phyloP scores from a whole-genome alignment of 352 stramenopile species.

The Phytophthora hybrid region DNA sequence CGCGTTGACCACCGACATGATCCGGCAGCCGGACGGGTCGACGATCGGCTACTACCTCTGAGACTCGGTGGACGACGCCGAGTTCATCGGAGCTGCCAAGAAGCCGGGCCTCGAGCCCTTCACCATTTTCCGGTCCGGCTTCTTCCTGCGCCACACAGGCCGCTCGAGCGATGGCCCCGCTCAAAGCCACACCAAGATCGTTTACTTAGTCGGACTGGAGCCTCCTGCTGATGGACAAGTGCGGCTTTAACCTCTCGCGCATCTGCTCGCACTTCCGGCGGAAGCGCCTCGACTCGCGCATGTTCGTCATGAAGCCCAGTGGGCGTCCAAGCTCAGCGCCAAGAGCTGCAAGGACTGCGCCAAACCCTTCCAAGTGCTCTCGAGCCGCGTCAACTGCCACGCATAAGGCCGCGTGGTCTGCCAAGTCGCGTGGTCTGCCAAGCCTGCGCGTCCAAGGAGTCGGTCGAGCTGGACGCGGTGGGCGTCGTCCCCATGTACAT shows the following conservation, averaged over 20 bases:
- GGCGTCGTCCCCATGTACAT: conserved; percentile 53
- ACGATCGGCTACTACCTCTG: too few species aligned
- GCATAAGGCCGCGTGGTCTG: conserved; percentile 49
- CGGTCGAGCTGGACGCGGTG: conserved; percentile 47
- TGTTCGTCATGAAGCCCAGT: conserved; percentile 60
- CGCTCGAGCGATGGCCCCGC: too few species aligned
- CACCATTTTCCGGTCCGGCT: conserved; percentile 63
- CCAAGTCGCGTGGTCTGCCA: too few species aligned
- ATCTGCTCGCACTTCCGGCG: conserved; percentile 62
- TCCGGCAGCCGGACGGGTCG: too few species aligned
- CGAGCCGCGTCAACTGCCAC: conserved; percentile 52
- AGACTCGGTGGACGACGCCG: too few species aligned
- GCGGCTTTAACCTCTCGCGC: conserved; percentile 48
- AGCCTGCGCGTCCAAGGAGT: conserved; percentile 49
- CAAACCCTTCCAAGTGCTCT: conserved; percentile 48
- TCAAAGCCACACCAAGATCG: conserved; percentile 56
- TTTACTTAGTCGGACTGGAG: conserved; percentile 63
- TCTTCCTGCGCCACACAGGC: too few species aligned
- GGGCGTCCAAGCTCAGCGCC: conserved; percentile 38
- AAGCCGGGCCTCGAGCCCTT: conserved; percentile 29
- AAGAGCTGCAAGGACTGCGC: conserved; percentile 48
- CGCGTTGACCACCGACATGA: too few species aligned
- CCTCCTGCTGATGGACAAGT: conserved; percentile 53
- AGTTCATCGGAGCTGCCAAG: conserved; percentile 16
- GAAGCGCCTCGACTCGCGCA: conserved; percentile 52